Evolutionary conservation across 2,329 filamentous ascomycete genomes (phyloP).

Genomic region (Lecanosticta acicola): DNA sequence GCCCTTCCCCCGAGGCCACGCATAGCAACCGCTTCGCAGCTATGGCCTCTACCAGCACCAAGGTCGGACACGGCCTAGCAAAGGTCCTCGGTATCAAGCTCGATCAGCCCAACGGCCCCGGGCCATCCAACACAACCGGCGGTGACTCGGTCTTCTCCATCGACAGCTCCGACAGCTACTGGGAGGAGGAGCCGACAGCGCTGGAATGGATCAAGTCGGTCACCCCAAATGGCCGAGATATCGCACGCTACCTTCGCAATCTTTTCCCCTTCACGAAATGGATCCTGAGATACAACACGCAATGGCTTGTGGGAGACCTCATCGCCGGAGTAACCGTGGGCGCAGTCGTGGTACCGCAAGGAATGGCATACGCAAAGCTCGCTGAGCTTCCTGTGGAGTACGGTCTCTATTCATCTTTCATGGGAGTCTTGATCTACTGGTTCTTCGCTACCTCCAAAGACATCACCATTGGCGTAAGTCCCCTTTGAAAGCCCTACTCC

Average conservation of each 20-base stretch:
- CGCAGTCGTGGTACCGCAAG: constrained; percentile 84
- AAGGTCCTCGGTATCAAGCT: constrained; percentile 79
- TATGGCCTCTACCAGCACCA: constrained; percentile 42
- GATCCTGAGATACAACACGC: constrained; percentile 80
- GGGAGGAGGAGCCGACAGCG: constrained; percentile 74
- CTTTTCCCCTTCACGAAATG: constrained; percentile 87
- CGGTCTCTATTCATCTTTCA: constrained; percentile 91
- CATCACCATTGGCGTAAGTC: constrained; percentile 84
- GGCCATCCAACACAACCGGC: constrained; percentile 55
- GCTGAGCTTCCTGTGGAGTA: constrained; percentile 76
- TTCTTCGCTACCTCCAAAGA: constrained; percentile 98
- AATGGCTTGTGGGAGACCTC: constrained; percentile 85
- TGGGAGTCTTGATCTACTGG: constrained; percentile 93
- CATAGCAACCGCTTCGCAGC: no score
- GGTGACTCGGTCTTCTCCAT: constrained; percentile 76
- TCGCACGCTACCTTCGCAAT: constrained; percentile 58
- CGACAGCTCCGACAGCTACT: constrained; percentile 67
- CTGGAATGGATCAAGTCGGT: constrained; percentile 64
- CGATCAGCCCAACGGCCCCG: constrained; percentile 57
- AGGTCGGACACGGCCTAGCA: constrained; percentile 67
- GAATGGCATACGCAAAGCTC: constrained; percentile 88
- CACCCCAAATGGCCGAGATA: constrained; percentile 51
- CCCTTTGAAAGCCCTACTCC: no score
- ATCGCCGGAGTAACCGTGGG: constrained; percentile 77
- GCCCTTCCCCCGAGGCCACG: no score